Conservation (phyloP, 2,329 filamentous ascomycete genomes). For the Metarhizium sp. region DNA sequence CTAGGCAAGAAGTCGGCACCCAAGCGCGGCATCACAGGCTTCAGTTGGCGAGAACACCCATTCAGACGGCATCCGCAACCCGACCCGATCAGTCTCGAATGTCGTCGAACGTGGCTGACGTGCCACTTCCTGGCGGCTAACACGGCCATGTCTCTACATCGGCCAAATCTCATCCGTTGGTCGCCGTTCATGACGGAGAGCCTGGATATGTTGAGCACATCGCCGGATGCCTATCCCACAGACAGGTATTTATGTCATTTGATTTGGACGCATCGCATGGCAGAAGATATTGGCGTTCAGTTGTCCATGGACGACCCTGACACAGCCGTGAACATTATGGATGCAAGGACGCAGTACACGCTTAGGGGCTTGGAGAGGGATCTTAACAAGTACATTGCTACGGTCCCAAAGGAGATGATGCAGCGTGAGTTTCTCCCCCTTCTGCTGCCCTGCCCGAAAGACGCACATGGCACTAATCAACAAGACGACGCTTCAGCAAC, state of each 20-base stretch:
- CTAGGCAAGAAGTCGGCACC: conserved; percentile 41
- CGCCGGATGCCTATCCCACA: conserved; percentile 44
- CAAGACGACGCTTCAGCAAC: conserved; percentile 33
- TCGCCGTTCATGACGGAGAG: conserved; percentile 52
- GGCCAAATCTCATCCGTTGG: conserved; percentile 52
- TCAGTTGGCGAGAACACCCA: conserved; percentile 31
- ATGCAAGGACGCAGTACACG: conserved; percentile 54
- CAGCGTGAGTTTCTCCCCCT: conserved; percentile 39
- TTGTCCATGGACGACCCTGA: conserved; percentile 58
- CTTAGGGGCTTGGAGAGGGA: conserved; percentile 57
- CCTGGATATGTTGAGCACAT: conserved; percentile 43
- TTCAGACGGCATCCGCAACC: conserved; percentile 31
- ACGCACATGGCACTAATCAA: neutral
- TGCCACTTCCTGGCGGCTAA: conserved; percentile 51
- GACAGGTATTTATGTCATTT: conserved; percentile 51
- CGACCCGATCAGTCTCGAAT: conserved; percentile 45
- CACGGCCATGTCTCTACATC: conserved; percentile 50
- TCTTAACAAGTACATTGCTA: conserved; percentile 47
- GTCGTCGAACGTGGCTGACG: conserved; percentile 47
- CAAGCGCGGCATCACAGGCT: conserved; percentile 12
- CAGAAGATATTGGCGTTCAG: conserved; percentile 58
- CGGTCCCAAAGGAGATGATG: conserved; percentile 42
- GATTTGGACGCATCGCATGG: conserved; percentile 50
- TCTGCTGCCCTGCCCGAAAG: neutral
- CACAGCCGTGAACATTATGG: conserved; percentile 44